Base-by-base conservation (phyloP, 306 rosid species). In the Delonix regia region DNA sequence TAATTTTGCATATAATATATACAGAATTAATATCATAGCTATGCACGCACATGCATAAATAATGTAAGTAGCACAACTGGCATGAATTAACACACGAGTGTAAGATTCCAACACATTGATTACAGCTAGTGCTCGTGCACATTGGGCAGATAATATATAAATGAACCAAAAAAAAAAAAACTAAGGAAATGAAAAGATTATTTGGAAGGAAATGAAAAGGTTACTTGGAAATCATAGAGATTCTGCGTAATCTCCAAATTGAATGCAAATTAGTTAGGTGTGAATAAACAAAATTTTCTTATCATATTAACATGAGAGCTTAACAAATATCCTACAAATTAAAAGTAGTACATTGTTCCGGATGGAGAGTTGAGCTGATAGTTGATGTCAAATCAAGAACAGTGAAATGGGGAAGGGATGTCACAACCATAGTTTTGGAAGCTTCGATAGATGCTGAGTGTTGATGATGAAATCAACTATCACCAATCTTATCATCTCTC, bases 361-460 rank as follows among this genome's bases (percentile, higher is more conserved):
- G 69, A 64, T 38, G 5, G 25, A 42, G 47, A 60, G 66, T 21
- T 60, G 16, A 56, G 42, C 64, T 27, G 69, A 34, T 34, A 9
- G 69, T 63, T 63, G 3, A 8, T 36, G 48, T 64, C 70, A 64
- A 64, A 19, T 36, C 48, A 38, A 36, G 27, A 64, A 14, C 4
- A 1, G 5, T 19, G 0, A 33, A 7, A 62, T 47, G 53, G n/a
- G 6, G 6, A 14, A 47, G n/a, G 53, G 7, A 7, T 47, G 19
- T 47, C 19, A 42, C 14, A 8, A 10, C 5, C 13, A 42, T 27
- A 16, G 67, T 76, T 89, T 88, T 89, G 91, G 91, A 91, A 86
- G 88, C 68, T 81, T 89, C 88, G 79, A 83, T 74, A 14, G 67
- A 41, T 80, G 71, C 78, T 27, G 56, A 83, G 76, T 65, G 73